phyloP scores from a whole-genome alignment of 106 monocot species.

The Allium cepa region DNA sequence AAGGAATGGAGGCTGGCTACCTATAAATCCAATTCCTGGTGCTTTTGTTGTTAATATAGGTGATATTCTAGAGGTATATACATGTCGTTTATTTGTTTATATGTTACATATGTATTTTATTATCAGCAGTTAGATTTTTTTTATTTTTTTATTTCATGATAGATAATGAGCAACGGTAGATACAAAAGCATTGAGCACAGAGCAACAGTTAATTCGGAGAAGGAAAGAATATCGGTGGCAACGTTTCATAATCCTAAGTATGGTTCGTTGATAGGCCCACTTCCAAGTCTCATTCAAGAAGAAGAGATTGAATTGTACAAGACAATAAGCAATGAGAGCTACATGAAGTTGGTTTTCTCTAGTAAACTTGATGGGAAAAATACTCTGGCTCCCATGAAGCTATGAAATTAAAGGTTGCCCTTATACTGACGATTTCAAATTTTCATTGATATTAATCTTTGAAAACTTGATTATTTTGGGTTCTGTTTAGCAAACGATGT shows the following conservation, averaged over 20 bases:
- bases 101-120: neutral
- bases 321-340: neutral
- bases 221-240: conserved; percentile 27
- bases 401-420: too few relatives aligned
- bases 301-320: neutral
- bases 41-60: conserved; percentile 21
- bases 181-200: conserved; percentile 48
- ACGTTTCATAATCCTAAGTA: conserved; percentile 7
- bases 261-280: conserved; percentile 18
- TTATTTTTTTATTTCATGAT: neutral
- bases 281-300: conserved; percentile 13
- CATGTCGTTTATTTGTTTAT: neutral
- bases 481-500: too few relatives aligned
- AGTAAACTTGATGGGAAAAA: too few relatives aligned
- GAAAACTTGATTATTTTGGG: too few relatives aligned
- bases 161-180: conserved; percentile 32
- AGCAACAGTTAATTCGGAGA: conserved; percentile 18
- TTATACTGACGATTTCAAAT: too few relatives aligned
- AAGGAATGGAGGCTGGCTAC: conserved; percentile 29
- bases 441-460: too few relatives aligned
- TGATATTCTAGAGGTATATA: neutral
- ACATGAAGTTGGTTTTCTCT: too few relatives aligned
- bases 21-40: conserved; percentile 15
- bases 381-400: too few relatives aligned
- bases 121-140: too few relatives aligned